A percentile compares a stretch with the other conserved stretches of the same genome.
phyloP scores from a whole-genome alignment of 345 rosid genomes.

The Xanthoceras sorbifolium region DNA sequence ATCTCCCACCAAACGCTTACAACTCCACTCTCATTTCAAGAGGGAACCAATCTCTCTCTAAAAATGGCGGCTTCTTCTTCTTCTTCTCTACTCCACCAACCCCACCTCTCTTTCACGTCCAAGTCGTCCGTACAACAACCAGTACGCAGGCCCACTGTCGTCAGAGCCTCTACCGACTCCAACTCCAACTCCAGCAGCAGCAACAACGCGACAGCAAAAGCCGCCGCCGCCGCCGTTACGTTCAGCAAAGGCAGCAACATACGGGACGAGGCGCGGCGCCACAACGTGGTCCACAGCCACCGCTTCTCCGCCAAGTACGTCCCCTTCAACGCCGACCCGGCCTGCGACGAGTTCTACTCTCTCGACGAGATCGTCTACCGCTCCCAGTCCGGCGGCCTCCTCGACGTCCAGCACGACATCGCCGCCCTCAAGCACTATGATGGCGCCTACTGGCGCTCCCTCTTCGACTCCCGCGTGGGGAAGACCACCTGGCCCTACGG shows the following conservation, averaged over 20 bases:
- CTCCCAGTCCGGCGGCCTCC: constrained; percentile 47
- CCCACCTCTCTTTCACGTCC: constrained; percentile 11
- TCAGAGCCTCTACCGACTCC: constrained; percentile 8
- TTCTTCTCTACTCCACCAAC: constrained; percentile 16
- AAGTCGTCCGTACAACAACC: neutral
- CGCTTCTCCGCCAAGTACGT: constrained; percentile 59
- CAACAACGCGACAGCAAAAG: too few relatives aligned
- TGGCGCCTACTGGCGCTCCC: constrained; percentile 40
- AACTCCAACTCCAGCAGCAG: neutral
- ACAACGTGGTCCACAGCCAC: constrained; percentile 22
- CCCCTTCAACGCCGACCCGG: constrained; percentile 46
- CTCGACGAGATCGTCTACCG: constrained; percentile 57
- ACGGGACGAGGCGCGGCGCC: constrained; percentile 59
- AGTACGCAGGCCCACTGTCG: neutral
- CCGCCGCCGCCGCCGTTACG: neutral
- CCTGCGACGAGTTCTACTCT: constrained; percentile 39
- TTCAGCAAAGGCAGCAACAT: constrained; percentile 22
- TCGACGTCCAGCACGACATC: constrained; percentile 54
- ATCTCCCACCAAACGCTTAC: neutral
- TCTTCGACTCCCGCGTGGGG: constrained; percentile 50
- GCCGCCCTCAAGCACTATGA: constrained; percentile 40
- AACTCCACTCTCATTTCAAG: neutral
- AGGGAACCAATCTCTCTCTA: neutral
- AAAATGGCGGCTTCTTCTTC: constrained; percentile 29
- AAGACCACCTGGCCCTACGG: constrained; percentile 52